Evolutionary conservation across 1,139 yeast genomes (phyloP).

Genomic region (Geotrichum candidum): DNA sequence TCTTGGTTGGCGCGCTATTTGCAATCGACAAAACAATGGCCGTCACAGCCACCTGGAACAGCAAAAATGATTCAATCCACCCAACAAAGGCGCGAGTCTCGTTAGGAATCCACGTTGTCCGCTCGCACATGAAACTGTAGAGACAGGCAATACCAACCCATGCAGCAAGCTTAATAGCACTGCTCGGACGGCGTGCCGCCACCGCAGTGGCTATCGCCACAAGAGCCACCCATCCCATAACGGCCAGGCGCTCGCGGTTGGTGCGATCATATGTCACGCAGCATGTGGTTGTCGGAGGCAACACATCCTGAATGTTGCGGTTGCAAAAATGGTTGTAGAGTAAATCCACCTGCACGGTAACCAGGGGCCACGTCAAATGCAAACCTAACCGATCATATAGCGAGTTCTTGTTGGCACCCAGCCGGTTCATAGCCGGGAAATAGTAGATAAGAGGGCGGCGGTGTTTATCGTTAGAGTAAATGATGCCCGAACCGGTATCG

Average conservation of each 20-base stretch:
- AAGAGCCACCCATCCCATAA: background rate
- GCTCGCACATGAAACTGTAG: background rate
- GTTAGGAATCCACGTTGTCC: background rate
- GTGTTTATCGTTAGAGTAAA: background rate
- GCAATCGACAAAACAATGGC: background rate
- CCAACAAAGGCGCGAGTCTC: background rate
- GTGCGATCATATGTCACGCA: background rate
- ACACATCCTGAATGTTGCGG: background rate
- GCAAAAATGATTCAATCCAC: background rate
- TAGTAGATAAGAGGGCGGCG: background rate
- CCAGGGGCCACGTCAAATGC: background rate
- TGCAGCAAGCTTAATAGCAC: background rate
- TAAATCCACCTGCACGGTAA: background rate
- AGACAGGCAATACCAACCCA: background rate
- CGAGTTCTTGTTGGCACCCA: background rate
- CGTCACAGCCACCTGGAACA: background rate
- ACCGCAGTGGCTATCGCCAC: background rate
- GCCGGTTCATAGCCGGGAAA: slow-evolving; percentile 7
- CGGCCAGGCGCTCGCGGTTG: background rate
- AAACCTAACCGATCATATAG: slow-evolving; percentile 9
- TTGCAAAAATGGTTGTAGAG: slow-evolving; percentile 10
- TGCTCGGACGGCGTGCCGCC: background rate
- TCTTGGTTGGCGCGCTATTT: background rate
- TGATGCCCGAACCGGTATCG: background rate
- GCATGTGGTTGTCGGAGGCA: slow-evolving; percentile 5